These are phyloP conservation scores for Colletotrichum eremochloae DNA, from an alignment of 2,329 filamentous ascomycete species.

Conservation along the genomic window DNA sequence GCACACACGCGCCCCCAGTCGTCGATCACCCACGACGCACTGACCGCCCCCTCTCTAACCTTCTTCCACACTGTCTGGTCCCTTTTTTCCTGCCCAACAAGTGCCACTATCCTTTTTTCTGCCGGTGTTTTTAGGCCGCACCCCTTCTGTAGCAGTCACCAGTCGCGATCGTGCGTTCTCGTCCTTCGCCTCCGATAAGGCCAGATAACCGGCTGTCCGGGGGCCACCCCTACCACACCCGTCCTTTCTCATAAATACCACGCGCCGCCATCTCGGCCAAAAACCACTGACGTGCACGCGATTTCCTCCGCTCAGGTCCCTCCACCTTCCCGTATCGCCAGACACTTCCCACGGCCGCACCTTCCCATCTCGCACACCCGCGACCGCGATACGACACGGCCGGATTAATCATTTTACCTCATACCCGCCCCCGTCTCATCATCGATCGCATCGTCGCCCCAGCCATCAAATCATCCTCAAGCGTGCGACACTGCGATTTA, in stretches of 20 bases:
- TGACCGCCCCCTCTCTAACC: conserved; percentile 41
- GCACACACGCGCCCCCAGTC: conserved; percentile 28
- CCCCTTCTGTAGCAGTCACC: conserved; percentile 38
- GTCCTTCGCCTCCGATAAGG: conserved; percentile 53
- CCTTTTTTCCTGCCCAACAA: conserved; percentile 46
- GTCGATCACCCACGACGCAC: conserved; percentile 38
- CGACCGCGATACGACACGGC: conserved; percentile 28
- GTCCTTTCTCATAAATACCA: conserved; percentile 61
- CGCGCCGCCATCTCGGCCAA: conserved; percentile 59
- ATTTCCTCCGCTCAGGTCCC: conserved; percentile 57
- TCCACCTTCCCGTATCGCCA: conserved; percentile 44
- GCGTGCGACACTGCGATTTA: conserved; percentile 10
- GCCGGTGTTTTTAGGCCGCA: conserved; percentile 38
- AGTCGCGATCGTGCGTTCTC: conserved; percentile 38
- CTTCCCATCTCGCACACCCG: conserved; percentile 8
- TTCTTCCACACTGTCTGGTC: conserved; percentile 16
- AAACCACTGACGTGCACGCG: conserved; percentile 61
- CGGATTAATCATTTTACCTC: conserved; percentile 31
- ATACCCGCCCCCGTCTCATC: neutral
- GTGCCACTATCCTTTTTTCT: conserved; percentile 53
- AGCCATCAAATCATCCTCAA: conserved; percentile 13
- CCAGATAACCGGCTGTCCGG: conserved; percentile 53
- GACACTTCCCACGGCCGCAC: conserved; percentile 16
- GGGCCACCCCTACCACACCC: conserved; percentile 47
- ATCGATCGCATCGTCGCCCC: conserved; percentile 9